phyloP scores from a whole-genome alignment of 2,329 filamentous ascomycete species.

The Xylariaceae sp. region DNA sequence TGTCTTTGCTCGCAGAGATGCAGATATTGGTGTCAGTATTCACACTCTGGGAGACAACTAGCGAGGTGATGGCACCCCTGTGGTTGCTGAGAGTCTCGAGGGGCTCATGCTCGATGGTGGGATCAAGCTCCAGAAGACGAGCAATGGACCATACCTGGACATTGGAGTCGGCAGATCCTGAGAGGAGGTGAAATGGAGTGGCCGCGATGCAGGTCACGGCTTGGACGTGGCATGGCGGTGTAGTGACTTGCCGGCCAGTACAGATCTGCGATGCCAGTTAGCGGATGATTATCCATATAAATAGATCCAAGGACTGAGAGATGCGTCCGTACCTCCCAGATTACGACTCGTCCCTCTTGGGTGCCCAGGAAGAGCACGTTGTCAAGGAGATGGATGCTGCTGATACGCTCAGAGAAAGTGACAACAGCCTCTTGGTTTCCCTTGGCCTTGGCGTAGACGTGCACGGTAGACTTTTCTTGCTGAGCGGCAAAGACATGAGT shows the following conservation, averaged over 20 bases:
- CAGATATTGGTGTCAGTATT: conserved; percentile 73
- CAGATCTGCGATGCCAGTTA: conserved; percentile 50
- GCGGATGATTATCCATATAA: conserved; percentile 19
- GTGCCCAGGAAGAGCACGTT: conserved; percentile 79
- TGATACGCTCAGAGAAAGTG: conserved; percentile 83
- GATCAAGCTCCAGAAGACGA: conserved; percentile 62
- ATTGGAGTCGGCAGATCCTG: conserved; percentile 81
- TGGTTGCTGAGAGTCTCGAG: conserved; percentile 76
- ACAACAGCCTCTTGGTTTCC: conserved; percentile 86
- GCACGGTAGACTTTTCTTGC: conserved; percentile 84
- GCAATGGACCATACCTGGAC: conserved; percentile 89
- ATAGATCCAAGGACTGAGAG: not conserved
- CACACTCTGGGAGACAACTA: conserved; percentile 62
- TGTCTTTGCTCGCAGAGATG: conserved; percentile 80
- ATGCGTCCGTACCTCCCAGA: conserved; percentile 78
- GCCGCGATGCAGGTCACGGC: conserved; percentile 72
- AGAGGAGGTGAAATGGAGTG: conserved; percentile 70
- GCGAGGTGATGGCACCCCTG: conserved; percentile 67
- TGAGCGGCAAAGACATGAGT: conserved; percentile 91
- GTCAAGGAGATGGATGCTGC: conserved; percentile 69
- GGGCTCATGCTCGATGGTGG: conserved; percentile 62
- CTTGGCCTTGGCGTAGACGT: conserved; percentile 83
- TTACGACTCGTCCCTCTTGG: conserved; percentile 76
- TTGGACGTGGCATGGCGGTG: conserved; percentile 75
- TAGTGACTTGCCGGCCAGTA: conserved; percentile 74